Conservation (phyloP, 2,329 filamentous ascomycete species). For the Eurotiales sp. region DNA sequence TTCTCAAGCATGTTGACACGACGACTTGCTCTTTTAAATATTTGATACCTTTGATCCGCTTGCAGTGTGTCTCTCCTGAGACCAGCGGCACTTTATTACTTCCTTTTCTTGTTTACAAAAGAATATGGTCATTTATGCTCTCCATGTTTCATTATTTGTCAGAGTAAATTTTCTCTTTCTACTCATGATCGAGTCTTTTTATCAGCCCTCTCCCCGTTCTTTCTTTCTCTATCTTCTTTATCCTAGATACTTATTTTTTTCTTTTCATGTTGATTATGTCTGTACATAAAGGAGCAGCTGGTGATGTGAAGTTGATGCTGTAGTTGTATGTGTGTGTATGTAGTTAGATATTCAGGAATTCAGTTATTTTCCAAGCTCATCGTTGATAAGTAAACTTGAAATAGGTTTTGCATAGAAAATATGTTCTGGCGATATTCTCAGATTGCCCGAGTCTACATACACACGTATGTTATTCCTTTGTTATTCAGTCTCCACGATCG, state of each 20-base stretch:
- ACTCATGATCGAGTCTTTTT: neutral
- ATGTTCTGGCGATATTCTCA: too few relatives aligned
- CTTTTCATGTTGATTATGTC: conserved; percentile 1
- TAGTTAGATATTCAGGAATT: too few relatives aligned
- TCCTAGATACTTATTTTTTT: conserved; percentile 16
- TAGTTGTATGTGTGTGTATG: too few relatives aligned
- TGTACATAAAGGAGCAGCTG: neutral
- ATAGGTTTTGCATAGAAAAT: too few relatives aligned
- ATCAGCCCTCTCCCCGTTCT: neutral
- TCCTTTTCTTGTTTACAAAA: neutral
- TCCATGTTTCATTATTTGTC: conserved; percentile 2
- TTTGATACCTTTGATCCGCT: neutral
- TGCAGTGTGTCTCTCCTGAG: neutral
- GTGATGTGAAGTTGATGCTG: too few relatives aligned
- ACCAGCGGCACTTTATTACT: neutral
- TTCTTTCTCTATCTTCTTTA: conserved; percentile 12
- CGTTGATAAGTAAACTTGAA: too few relatives aligned
- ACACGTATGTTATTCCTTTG: neutral
- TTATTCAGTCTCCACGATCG: too few relatives aligned
- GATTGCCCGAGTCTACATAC: too few relatives aligned
- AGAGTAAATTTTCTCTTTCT: too few relatives aligned
- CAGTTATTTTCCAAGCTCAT: too few relatives aligned
- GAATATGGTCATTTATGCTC: neutral
- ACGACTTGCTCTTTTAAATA: conserved; percentile 3
- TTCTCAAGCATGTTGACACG: neutral